Evolutionary conservation across 2,329 filamentous ascomycete genomes (phyloP), one percentile per base, ranked within the genome.

Genomic region (Pseudogymnoascus destructans): DNA sequence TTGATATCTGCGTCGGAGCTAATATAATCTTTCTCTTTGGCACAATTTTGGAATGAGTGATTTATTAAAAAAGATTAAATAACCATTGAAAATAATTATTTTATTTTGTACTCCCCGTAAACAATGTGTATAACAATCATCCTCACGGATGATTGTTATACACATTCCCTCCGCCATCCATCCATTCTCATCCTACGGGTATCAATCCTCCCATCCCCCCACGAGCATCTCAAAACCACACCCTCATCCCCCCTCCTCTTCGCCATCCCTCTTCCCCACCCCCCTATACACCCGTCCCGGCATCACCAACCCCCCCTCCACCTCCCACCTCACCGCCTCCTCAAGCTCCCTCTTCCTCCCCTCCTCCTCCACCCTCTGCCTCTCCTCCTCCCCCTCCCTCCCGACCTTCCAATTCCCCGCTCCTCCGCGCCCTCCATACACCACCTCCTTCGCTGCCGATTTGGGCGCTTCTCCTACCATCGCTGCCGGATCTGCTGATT

Each of bases 361-460:
- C 62, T 66, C 64, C 62, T 70, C 67, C 55, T 67, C 66, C n/a
- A 63, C 62, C 60, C 61, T 68, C 19, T 60, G 58, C 27, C 62
- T 60, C 23, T 64, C 64, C 52, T 63, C 61, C 54, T 57, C 67
- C 42, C 59, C 61, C 23, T 64, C 61, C 19, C 67, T 68, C 42
- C 40, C 55, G 17, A 61, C 62, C 46, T 63, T 66, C 71, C 76
- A 82, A 67, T 82, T 82, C 1, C 79, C 80, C 1, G 78, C 78
- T n/a, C 80, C 80, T 21, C 80, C 80, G 4, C 80, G 74, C 0
- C 80, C 80, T 5, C 69, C 54, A 60, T 57, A 27, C 21, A 21
- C 57, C 4, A 33, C 32, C 32, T 33, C 32, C 11, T 5, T 13
- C 32, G 32, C 8, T 5, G 32, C 32, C 11, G 32, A 33, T 4